Base-by-base conservation (phyloP, 2,329 filamentous ascomycete species). In the Aureobasidium pullulans region DNA sequence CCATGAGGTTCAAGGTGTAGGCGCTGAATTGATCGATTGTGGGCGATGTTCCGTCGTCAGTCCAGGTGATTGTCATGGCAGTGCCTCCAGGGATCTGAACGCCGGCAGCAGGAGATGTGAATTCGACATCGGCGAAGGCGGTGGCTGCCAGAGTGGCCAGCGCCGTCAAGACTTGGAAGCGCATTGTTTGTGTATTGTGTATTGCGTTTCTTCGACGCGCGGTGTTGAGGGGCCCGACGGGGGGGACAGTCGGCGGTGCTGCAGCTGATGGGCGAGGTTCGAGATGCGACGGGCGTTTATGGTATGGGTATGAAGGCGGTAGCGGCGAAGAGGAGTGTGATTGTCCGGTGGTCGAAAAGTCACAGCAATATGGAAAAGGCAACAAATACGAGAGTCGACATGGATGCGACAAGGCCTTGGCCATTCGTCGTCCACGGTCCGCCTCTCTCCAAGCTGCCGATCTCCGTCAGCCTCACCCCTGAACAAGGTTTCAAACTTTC, bases 1-100 rank as follows among this genome's bases (percentile, higher is more conserved):
- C 80, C 66, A 82, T 83, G 23, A 88, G 73, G 64, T 80, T 81
- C 49, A 88, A 70, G 62, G 81, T 74, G 69, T 84, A 88, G 16
- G 76, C 75, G 2, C 72, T 69, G 43, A 85, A 73, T 60, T 81
- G 75, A 7, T 77, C 67, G 37, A 84, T 68, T 3, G 72, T 67
- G 2, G 83, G 82, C 44, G 75, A 70, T 19, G 72, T 71, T 42
- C 79, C 79, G 31, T 77, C 78, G 16, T 86, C 83, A 60, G 76
- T 74, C 83, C 83, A 87, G 64, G 76, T 72, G 16, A 85, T 74
- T 4, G 75, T 76, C 49, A 87, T 74, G 13, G 77, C 69, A 57
- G 76, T 73, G 47, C 79, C 81, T 15, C 75, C 78, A 48, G 76
- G 69, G 23, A 84, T 64, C 13, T 74, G 74, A 16, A 76, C 73